These are phyloP conservation scores for Leptosphaerulina australis DNA, from an alignment of 2,329 filamentous ascomycete genomes.

Conservation along the genomic window DNA sequence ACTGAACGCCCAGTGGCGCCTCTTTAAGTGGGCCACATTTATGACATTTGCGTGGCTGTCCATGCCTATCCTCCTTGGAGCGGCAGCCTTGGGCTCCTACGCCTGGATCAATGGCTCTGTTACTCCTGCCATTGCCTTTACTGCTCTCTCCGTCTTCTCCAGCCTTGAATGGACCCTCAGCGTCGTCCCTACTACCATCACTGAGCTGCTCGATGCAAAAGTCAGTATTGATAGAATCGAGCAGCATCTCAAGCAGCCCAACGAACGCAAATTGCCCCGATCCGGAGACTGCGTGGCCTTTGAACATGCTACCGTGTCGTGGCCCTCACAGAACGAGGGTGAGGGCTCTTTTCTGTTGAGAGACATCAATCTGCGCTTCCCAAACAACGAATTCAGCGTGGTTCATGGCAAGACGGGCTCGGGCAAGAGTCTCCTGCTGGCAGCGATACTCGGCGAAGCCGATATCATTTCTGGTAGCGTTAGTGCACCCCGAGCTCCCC, in stretches of 20 bases:
- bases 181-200: too few species aligned
- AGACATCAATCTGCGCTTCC: constrained; percentile 70
- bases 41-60: too few species aligned
- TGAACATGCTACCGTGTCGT: constrained; percentile 71
- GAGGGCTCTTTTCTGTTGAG: constrained; percentile 69
- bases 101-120: too few species aligned
- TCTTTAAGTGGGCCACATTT: constrained; percentile 68
- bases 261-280: constrained; percentile 62
- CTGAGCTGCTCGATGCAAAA: too few species aligned
- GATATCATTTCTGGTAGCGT: constrained; percentile 70
- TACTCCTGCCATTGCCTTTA: too few species aligned
- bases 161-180: too few species aligned
- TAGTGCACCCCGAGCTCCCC: constrained; percentile 48
- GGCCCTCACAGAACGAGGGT: constrained; percentile 61
- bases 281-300: constrained; percentile 68
- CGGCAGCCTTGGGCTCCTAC: too few species aligned
- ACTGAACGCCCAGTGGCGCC: constrained; percentile 68
- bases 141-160: too few species aligned
- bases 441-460: constrained; percentile 75
- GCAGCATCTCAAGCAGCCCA: constrained; percentile 70
- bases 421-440: constrained; percentile 77
- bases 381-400: constrained; percentile 70
- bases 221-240: constrained; percentile 76
- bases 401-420: constrained; percentile 79
- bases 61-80: too few species aligned